Conservation (phyloP, 2,329 filamentous ascomycete species). For the Cryphonectria carpinicola region DNA sequence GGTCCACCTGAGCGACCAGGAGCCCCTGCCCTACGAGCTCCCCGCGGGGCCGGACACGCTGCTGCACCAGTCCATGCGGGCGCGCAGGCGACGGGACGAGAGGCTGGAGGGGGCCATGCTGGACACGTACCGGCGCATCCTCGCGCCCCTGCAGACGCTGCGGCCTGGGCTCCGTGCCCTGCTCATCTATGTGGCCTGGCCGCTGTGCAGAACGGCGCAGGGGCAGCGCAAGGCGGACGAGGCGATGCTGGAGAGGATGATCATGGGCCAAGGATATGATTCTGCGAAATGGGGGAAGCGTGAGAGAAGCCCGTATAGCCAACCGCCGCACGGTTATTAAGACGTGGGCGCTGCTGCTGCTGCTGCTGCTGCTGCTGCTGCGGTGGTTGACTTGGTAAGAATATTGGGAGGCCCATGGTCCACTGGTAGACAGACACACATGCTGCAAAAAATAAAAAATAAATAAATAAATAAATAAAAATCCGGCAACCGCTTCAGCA, state of each 20-base stretch:
- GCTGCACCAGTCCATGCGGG: constrained; percentile 4
- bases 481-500: too few species aligned
- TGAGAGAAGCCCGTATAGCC: neutral
- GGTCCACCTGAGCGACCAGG: constrained; percentile 7
- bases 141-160: neutral
- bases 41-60: neutral
- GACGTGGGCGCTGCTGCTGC: neutral
- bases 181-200: constrained; percentile 1
- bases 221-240: neutral
- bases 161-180: neutral
- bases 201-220: neutral
- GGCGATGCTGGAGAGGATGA: neutral
- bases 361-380: neutral
- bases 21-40: neutral
- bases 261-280: neutral
- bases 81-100: neutral
- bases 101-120: neutral
- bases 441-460: too few species aligned
- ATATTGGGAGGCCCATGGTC: too few species aligned
- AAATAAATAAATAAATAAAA: too few species aligned
- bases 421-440: too few species aligned
- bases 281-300: constrained; percentile 4
- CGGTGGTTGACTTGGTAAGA: neutral
- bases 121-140: neutral
- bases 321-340: neutral